These are phyloP conservation scores for Dillenia suffruticosa DNA, from an alignment of 164 flowering plant genomes.

Conservation along the genomic window DNA sequence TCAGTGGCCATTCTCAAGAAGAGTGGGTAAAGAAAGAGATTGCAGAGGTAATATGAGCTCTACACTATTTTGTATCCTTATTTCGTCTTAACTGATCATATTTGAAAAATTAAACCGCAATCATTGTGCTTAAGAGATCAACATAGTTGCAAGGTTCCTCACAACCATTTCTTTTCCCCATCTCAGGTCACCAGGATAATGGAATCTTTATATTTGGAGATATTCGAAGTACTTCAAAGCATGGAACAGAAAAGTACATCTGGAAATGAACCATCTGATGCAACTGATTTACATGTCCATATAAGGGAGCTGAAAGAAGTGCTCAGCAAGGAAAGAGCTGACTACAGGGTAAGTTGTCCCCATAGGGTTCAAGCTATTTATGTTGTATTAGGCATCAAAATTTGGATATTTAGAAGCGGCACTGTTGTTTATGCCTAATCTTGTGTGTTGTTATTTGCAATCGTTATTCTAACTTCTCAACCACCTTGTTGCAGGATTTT, in stretches of 20 bases:
- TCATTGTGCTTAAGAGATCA: no score
- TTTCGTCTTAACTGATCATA: no score
- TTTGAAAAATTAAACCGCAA: no score
- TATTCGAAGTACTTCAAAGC: slow-evolving; percentile 45
- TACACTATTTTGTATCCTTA: no score
- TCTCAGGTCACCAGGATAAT: slow-evolving; percentile 63
- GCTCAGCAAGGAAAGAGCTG: slow-evolving; percentile 53
- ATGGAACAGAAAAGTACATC: slow-evolving; percentile 48
- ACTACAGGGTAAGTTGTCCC: slow-evolving; percentile 54
- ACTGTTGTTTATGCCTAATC: no score
- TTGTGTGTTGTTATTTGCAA: slow-evolving; percentile 4
- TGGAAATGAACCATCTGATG: slow-evolving; percentile 30
- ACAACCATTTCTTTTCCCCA: neutral
- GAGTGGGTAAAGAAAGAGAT: slow-evolving; percentile 63
- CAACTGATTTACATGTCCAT: slow-evolving; percentile 40
- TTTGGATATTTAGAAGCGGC: neutral
- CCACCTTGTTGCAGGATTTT: slow-evolving; percentile 36
- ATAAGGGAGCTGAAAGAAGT: slow-evolving; percentile 57
- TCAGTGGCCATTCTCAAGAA: slow-evolving; percentile 40
- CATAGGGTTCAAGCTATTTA: neutral
- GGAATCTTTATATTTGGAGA: slow-evolving; percentile 58
- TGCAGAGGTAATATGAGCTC: slow-evolving; percentile 41
- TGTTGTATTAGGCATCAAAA: neutral
- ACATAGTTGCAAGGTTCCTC: no score
- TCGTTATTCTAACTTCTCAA: neutral